Conservation (phyloP, 768 basidiomycete genomes). For the Xerocomellus chrysenteron region DNA sequence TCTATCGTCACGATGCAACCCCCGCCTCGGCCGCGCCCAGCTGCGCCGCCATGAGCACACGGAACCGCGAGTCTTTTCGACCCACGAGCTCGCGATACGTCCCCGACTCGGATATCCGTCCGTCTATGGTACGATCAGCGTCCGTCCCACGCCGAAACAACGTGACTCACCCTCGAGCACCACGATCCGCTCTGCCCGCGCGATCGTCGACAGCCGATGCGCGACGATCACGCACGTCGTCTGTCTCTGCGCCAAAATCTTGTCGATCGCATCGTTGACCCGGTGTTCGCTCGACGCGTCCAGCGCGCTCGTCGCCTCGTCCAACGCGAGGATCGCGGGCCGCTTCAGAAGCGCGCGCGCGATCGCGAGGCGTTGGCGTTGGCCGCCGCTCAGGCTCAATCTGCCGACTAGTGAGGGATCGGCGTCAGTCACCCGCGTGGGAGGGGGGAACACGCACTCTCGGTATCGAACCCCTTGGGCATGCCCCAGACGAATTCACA, state of each 20-base stretch:
- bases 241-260: conserved; percentile 72
- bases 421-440: too few species aligned
- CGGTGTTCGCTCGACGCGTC: conserved; percentile 88
- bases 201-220: conserved; percentile 87
- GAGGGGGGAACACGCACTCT: conserved; percentile 42
- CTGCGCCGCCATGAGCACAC: conserved; percentile 87
- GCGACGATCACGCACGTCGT: conserved; percentile 91
- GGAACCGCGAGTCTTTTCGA: conserved; percentile 73
- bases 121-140: conserved; percentile 42
- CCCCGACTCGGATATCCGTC: conserved; percentile 78
- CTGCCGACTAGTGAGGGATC: conserved; percentile 20
- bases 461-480: conserved; percentile 91
- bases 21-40: conserved; percentile 48
- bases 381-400: conserved; percentile 54
- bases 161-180: conserved; percentile 72
- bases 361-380: conserved; percentile 79
- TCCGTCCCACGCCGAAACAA: not conserved
- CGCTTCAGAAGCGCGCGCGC: conserved; percentile 87
- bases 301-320: conserved; percentile 87
- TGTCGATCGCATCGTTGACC: conserved; percentile 85
- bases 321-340: conserved; percentile 83
- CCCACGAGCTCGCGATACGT: conserved; percentile 78
- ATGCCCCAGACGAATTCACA: conserved; percentile 96
- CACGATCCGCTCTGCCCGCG: conserved; percentile 84
- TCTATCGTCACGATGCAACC: conserved; percentile 4